phyloP scores from a whole-genome alignment of 108 stramenopile genomes.

The Discostella pseudostelligera region DNA sequence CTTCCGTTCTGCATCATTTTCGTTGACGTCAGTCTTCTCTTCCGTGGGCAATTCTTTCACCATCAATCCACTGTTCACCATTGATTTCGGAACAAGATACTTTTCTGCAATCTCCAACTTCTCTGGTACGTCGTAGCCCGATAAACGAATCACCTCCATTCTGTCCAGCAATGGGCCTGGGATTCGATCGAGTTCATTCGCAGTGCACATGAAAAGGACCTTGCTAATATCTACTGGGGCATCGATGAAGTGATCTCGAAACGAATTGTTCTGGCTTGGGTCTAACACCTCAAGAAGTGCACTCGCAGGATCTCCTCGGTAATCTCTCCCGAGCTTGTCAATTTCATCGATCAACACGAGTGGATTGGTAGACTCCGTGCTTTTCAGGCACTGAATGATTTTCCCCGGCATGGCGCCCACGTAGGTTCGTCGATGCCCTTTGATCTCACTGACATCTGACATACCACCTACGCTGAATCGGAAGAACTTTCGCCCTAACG shows the following conservation, averaged over 20 bases:
- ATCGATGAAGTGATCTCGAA: conserved; percentile 97
- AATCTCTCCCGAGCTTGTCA: conserved; percentile 92
- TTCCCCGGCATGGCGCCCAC: conserved; percentile 99
- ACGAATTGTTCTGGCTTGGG: conserved; percentile 89
- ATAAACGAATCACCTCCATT: conserved; percentile 96
- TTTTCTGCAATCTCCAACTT: conserved; percentile 96
- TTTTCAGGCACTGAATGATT: conserved; percentile 93
- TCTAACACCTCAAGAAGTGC: conserved; percentile 95
- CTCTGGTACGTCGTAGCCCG: conserved; percentile 97
- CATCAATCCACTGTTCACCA: conserved; percentile 85
- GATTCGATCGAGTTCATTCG: conserved; percentile 91
- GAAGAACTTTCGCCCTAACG: conserved; percentile 92
- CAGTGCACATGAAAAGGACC: conserved; percentile 97
- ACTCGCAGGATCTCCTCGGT: conserved; percentile 93
- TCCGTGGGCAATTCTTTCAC: conserved; percentile 45
- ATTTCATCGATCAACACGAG: conserved; percentile 97
- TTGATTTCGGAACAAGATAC: conserved; percentile 94
- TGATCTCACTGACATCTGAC: conserved; percentile 93
- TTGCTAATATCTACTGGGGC: conserved; percentile 96
- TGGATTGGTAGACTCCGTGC: conserved; percentile 82
- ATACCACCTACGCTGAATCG: conserved; percentile 97
- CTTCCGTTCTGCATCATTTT: conserved; percentile 17
- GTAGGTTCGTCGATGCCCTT: conserved; percentile 98
- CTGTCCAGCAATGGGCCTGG: conserved; percentile 95
- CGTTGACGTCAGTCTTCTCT: conserved; percentile 24